Base-by-base conservation (phyloP, 345 rosid genomes). In the Citrus unshiu region DNA sequence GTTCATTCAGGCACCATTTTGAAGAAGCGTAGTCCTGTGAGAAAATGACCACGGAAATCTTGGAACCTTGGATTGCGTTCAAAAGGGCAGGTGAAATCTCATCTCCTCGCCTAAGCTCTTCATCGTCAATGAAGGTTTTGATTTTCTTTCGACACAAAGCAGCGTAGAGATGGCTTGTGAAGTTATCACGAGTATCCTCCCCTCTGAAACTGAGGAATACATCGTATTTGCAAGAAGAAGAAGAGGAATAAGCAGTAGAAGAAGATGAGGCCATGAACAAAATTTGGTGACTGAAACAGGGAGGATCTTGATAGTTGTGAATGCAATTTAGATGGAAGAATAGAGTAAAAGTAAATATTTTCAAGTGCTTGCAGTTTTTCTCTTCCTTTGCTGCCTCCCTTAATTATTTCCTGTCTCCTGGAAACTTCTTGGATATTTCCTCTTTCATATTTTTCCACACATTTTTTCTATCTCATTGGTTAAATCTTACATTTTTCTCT, bases 201-300 rank as follows among this genome's bases (percentile, higher is more conserved):
- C 75, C 75, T 72, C 75, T 49, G 27, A 72, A 72, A 72, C 75
- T 72, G 18, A 72, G n/a, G 63, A 72, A 72, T 0, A 54, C 75
- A 18, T 72, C 75, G 24, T 51, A 72, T 9, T 54, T 32, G 9
- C 13, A 46, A 13, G 51, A 46, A 46, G 51, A 43, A 43, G 51
- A 13, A 13, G 18, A 46, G 4, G 49, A 43, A 43, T 3, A 46
- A 46, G 51, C 12, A 24, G 32, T 19, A 25, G 62, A 27, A 3
- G 61, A 71, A 30, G 62, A 29, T 7, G 62, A 46, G 51, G 51
- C 51, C 51, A 66, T 19, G 49, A 19, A 7, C 27, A 21, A 1
- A 46, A 37, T 22, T 43, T 46, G 4, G 40, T 67, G 3, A 4
- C 6, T 5, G 21, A 27, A 62, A 62, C 1, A 46, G 18, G 14